phyloP scores from a whole-genome alignment of 176 grass and related monocot species.

The Cymbopogon citratus region DNA sequence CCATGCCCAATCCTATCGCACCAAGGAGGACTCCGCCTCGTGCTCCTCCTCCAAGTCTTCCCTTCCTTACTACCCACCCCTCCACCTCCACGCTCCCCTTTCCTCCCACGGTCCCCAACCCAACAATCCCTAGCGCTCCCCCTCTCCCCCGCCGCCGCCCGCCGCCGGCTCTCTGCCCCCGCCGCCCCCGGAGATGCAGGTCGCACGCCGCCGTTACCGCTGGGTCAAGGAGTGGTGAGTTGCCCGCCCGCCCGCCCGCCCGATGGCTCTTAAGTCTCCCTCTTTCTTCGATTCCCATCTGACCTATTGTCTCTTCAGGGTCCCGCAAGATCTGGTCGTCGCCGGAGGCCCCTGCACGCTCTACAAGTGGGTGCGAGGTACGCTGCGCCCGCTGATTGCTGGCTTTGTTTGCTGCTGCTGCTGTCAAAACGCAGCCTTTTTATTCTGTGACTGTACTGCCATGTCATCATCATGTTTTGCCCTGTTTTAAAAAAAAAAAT shows the following conservation, averaged over 20 bases:
- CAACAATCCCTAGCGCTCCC: neutral
- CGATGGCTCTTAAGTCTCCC: too few relatives aligned
- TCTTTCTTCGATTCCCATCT: conserved; percentile 12
- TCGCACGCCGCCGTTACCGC: conserved; percentile 23
- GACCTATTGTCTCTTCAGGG: conserved; percentile 32
- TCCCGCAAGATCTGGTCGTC: conserved; percentile 69
- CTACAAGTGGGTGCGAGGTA: conserved; percentile 94
- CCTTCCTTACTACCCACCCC: neutral
- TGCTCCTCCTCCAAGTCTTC: conserved; percentile 2
- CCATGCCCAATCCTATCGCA: conserved; percentile 16
- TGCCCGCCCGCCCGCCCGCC: neutral
- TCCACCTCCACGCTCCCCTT: neutral
- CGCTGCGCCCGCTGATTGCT: neutral
- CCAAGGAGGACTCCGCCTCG: conserved; percentile 13
- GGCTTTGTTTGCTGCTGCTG: neutral
- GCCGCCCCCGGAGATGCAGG: conserved; percentile 35
- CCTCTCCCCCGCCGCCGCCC: neutral
- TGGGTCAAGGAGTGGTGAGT: conserved; percentile 92
- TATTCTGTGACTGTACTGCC: neutral
- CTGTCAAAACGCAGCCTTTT: neutral
- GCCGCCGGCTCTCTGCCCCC: neutral
- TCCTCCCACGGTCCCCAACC: neutral
- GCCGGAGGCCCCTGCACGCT: conserved; percentile 73
- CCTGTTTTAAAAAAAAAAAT: too few relatives aligned
- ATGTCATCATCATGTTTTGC: neutral